Base-by-base conservation (phyloP, 352 stramenopile species). In the Phytopythium mirpurense region DNA sequence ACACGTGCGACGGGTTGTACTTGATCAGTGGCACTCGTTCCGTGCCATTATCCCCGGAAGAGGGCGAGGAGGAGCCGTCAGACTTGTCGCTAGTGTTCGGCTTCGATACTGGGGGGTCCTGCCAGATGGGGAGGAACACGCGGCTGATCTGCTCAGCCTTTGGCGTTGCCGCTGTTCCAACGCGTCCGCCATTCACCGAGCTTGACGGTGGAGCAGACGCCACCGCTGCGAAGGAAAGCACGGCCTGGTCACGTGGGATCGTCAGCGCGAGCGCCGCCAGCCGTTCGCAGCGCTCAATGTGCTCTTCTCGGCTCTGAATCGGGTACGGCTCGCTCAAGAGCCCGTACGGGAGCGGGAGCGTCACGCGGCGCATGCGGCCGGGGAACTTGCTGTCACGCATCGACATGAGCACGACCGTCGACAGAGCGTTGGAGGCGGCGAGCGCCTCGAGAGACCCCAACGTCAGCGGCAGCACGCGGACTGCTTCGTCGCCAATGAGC, bases 341-440 rank as follows among this genome's bases (percentile, higher is more conserved):
- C 19, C 63, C 59, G 35, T 71, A 73, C 10, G 78, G 78, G 11
- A 90, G 67, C 18, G 78, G 74, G 21, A 78, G 67, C 44, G 73
- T 89, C 14, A 89, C 60, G 6, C 82, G 74, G 54, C 83, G 83
- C 62, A 92, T 72, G 18, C 82, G 74, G 10, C 82, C 82, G 36
- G 82, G 82, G 29, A 90, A 92, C 52, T 90, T 88, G 45, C 68
- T 78, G 53, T 92, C 82, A 9, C 77, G 70, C 78, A 92, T 90
- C 27, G 70, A 81, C 63, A 76, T 82, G 18, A 92, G 45, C 34
- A 85, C 62, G 49, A 83, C 27, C 19, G 64, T 18, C 1, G 48
- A 54, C 9, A 54, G 18, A 24, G 44, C 16, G 35, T 44, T 21
- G n/a, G 35, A 67, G 40, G 41, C 45, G 15, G 66, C 65, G 18